Evolutionary conservation across 768 basidiomycete genomes (phyloP), one percentile per base, ranked within the genome.

Genomic region (Naganishia randhawae): DNA sequence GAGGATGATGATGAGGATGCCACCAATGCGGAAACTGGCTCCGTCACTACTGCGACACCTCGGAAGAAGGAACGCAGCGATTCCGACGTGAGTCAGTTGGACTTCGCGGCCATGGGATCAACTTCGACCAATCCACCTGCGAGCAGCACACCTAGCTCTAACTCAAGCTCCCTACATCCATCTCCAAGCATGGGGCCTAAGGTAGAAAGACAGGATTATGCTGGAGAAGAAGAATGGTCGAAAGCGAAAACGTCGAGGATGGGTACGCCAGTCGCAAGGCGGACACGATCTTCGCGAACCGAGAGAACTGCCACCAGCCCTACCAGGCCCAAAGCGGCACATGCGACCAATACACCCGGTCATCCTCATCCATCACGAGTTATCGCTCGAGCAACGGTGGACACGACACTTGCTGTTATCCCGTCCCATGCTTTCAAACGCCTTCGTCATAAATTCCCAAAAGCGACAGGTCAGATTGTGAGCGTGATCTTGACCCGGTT

Each of bases 331-430:
- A 52, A 29, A 4, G 29, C 25, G 19, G 25, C 45, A 22, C 45
- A 48, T 22, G n/a, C 19, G 3, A 48, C 45, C 14, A 48, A n/a
- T 62, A 13, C 25, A 8, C 19, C 57, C 3, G 32, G 32, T 41
- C 63, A 48, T 29, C 29, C 13, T 27, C 31, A 35, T 31, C 71
- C 39, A n/a, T 57, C 19, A 54, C 63, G 54, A 10, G 67, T 68
- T 1, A 87, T 98, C 25, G 94, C 93, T n/a, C 84, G 95, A 41
- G 96, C 96, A 8, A 88, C 89, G 5, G 89, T 91, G 64, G 96
- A 99, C 74, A 90, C 90, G 5, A 98, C 96, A 1, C 82, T 99
- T 22, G 96, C 95, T n/a, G 95, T 99, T 11, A 98, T 99, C 65
- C 96, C 96, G 29, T 95, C 96, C 1, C 93, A 97, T 78, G 96